Percentiles rank a stretch among this genome's conserved stretches.
phyloP scores from a whole-genome alignment of 129 eudicot species.

The Tagetes patula region DNA sequence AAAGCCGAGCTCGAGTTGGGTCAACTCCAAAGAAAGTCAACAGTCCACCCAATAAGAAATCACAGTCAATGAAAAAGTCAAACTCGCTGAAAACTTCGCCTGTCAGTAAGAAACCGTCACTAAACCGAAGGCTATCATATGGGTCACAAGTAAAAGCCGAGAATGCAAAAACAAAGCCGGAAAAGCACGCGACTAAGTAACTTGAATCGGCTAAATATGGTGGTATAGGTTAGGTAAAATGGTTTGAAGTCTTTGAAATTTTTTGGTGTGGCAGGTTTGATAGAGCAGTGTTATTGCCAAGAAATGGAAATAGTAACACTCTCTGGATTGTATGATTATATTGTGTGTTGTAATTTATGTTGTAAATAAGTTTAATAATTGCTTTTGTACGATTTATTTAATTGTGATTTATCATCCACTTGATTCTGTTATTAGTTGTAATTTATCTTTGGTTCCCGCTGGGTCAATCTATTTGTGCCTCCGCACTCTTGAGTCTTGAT shows the following conservation, averaged over 20 bases:
- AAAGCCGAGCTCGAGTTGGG: conserved; percentile 51
- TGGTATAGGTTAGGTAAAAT: conserved; percentile 13
- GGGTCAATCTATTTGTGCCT: too few relatives aligned
- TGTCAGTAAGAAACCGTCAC: conserved; percentile 47
- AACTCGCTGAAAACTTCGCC: conserved; percentile 49
- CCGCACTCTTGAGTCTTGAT: too few relatives aligned
- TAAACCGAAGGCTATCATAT: conserved; percentile 59
- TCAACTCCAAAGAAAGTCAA: conserved; percentile 62
- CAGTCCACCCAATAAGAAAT: conserved; percentile 42
- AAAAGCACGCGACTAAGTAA: conserved; percentile 31
- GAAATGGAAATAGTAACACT: conserved; percentile 12
- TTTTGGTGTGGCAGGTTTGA: conserved; percentile 38
- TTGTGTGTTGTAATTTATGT: conserved; percentile 28
- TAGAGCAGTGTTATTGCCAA: conserved; percentile 25
- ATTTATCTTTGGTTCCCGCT: too few relatives aligned
- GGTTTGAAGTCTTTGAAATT: conserved; percentile 16
- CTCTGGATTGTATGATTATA: conserved; percentile 20
- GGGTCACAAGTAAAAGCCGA: conserved; percentile 43
- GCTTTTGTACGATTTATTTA: not conserved
- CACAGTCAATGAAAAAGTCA: conserved; percentile 47
- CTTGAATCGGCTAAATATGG: conserved; percentile 7
- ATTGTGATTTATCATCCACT: too few relatives aligned
- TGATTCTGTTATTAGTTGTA: too few relatives aligned
- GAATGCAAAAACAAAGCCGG: conserved; percentile 33
- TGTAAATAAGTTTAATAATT: conserved; percentile 30